Evolutionary conservation across 768 basidiomycete genomes (phyloP), one percentile per base, ranked within the genome.

Genomic region (Kwoniella botswanensis): DNA sequence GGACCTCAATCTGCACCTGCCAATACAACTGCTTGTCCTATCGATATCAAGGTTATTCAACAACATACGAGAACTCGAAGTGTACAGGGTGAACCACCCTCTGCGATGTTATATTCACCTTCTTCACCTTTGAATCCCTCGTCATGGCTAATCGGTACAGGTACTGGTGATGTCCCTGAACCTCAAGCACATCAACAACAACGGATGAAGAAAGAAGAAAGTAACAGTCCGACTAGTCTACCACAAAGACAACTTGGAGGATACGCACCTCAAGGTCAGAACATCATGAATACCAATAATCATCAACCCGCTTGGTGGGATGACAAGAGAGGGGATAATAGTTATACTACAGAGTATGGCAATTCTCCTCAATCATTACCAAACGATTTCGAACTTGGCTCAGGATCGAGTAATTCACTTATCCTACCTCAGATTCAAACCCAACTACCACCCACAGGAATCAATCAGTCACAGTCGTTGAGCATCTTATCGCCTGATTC

Each of bases 31-130:
- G 67, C 59, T n/a, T 74, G 72, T 57, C 70, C 65, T 12, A 17
- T 66, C 18, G 61, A 63, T 12, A 54, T 69, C 29, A 68, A 65
- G 41, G 66, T 78, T 26, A 71, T 60, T 2, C 79, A 80, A 58
- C 67, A 68, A 13, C 79, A 77, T 55, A 21, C 71, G 12, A 44
- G 78, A 9, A 79, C 78, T 7, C 61, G 78, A 41, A 74, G 72
- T 18, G 78, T 77, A 24, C 78, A 79, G 59, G 76, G 71, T 22
- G 78, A 79, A 59, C 76, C 76, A 6, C 76, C 78, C 11, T 74
- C 75, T 4, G 76, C 79, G 9, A 74, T 71, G 44, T 43, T 79
- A 11, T 74, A 68, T 64, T 70, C 76, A 7, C 74, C 76, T 4
- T 63, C 67, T 1, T 71, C 72, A 4, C 74, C 73, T 15, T 57